phyloP scores from a whole-genome alignment of 2,329 filamentous ascomycete species.

The Calonectria pseudoreteaudii region DNA sequence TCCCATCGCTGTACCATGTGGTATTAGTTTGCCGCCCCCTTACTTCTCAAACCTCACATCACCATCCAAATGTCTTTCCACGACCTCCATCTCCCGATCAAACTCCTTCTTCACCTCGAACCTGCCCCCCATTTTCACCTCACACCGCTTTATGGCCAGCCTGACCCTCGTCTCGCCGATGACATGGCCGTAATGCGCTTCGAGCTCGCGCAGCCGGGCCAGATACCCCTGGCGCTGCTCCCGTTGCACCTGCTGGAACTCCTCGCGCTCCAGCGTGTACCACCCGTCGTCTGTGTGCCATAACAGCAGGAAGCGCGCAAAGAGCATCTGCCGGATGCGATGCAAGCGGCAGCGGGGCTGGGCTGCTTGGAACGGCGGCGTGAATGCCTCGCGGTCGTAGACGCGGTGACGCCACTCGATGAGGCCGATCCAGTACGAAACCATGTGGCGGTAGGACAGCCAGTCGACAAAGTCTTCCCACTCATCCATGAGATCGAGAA shows the following conservation, averaged over 20 bases:
- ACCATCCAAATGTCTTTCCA: background rate
- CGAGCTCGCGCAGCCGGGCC: background rate
- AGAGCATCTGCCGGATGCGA: background rate
- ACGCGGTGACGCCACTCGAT: slow-evolving; percentile 4
- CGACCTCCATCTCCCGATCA: slow-evolving; percentile 14
- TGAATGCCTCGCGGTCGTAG: background rate
- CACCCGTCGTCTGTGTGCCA: slow-evolving; percentile 13
- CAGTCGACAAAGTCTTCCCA: slow-evolving; percentile 23
- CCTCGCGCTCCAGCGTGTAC: slow-evolving; percentile 9
- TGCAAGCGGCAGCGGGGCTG: background rate
- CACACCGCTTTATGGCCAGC: background rate
- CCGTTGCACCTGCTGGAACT: slow-evolving; percentile 20
- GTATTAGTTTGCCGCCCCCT: no score
- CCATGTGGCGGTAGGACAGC: slow-evolving; percentile 25
- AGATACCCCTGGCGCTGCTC: background rate
- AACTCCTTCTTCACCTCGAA: slow-evolving; percentile 11
- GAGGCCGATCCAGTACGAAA: slow-evolving; percentile 24
- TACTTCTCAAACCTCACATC: background rate
- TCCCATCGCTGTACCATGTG: no score
- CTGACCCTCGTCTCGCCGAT: background rate
- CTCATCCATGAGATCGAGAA: slow-evolving; percentile 13
- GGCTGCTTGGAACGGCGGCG: background rate
- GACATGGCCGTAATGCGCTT: background rate
- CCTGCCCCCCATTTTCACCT: background rate
- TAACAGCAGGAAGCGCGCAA: background rate